phyloP scores from a whole-genome alignment of 2,329 filamentous ascomycete species.

The Trichoderma guizhouense region DNA sequence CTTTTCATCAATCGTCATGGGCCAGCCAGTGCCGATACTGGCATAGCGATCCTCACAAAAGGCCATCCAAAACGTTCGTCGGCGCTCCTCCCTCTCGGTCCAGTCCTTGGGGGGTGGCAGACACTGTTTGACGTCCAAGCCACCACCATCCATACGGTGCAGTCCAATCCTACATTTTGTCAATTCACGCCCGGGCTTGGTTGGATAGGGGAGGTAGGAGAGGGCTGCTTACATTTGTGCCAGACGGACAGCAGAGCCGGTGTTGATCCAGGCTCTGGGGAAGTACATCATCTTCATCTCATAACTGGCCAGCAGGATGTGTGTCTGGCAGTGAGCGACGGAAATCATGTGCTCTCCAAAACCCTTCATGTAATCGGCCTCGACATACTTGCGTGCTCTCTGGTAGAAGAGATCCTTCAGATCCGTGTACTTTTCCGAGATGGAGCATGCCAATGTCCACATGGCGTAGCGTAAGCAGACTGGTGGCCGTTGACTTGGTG shows the following conservation, averaged over 20 bases:
- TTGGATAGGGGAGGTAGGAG: not conserved
- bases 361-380: slow-evolving; percentile 85
- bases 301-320: slow-evolving; percentile 74
- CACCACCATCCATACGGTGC: slow-evolving; percentile 77
- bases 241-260: slow-evolving; percentile 75
- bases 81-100: slow-evolving; percentile 88
- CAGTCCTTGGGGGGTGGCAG: slow-evolving; percentile 83
- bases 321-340: slow-evolving; percentile 80
- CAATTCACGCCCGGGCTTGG: not conserved
- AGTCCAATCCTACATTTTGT: slow-evolving; percentile 71
- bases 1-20: slow-evolving; percentile 86
- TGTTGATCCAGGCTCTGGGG: slow-evolving; percentile 90
- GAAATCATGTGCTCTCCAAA: slow-evolving; percentile 88
- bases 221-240: slow-evolving; percentile 66
- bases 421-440: slow-evolving; percentile 74
- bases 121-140: slow-evolving; percentile 89
- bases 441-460: slow-evolving; percentile 88
- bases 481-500: slow-evolving; percentile 81
- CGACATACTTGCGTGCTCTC: slow-evolving; percentile 82
- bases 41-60: slow-evolving; percentile 90
- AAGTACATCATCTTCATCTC: slow-evolving; percentile 99
- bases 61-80: slow-evolving; percentile 91
- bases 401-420: slow-evolving; percentile 88
- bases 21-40: slow-evolving; percentile 96
- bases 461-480: slow-evolving; percentile 89